Conservation (phyloP, 352 stramenopile species). For the Phytophthora tubulina region DNA sequence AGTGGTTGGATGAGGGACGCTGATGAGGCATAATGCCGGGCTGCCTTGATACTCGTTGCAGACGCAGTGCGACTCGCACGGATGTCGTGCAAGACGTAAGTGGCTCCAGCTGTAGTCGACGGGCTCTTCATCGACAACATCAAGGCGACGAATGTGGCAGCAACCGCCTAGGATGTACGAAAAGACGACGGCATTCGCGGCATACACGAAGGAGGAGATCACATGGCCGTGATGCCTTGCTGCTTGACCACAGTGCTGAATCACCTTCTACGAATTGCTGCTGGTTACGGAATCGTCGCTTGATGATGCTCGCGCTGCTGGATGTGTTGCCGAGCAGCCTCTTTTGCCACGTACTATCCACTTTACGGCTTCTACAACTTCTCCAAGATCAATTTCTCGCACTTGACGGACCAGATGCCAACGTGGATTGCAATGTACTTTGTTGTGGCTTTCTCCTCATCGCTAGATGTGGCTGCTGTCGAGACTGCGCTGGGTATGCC, state of each 20-base stretch:
- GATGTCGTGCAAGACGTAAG: no score
- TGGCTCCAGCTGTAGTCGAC: no score
- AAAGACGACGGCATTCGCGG: no score
- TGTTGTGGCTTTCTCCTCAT: constrained; percentile 98
- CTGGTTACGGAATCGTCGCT: constrained; percentile 74
- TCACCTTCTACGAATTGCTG: constrained; percentile 87
- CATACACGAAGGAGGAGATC: no score
- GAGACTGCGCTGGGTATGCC: constrained; percentile 96
- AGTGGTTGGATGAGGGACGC: no score
- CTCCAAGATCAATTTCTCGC: constrained; percentile 64
- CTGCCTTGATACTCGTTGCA: no score
- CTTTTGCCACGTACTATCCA: constrained; percentile 68
- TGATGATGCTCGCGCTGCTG: constrained; percentile 90
- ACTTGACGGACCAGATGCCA: constrained; percentile 77
- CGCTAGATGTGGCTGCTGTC: constrained; percentile 97
- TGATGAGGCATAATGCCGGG: no score
- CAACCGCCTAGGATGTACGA: no score
- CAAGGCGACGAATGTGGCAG: no score
- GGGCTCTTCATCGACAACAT: no score
- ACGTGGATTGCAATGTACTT: constrained; percentile 98
- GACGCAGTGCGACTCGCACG: no score
- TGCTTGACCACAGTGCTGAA: constrained; percentile 92
- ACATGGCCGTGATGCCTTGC: constrained; percentile 84
- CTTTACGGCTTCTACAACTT: constrained; percentile 89
- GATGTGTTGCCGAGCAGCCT: constrained; percentile 92